These are phyloP conservation scores for Lactuca saligna DNA, from an alignment of 129 eudicot species.

Conservation along the genomic window DNA sequence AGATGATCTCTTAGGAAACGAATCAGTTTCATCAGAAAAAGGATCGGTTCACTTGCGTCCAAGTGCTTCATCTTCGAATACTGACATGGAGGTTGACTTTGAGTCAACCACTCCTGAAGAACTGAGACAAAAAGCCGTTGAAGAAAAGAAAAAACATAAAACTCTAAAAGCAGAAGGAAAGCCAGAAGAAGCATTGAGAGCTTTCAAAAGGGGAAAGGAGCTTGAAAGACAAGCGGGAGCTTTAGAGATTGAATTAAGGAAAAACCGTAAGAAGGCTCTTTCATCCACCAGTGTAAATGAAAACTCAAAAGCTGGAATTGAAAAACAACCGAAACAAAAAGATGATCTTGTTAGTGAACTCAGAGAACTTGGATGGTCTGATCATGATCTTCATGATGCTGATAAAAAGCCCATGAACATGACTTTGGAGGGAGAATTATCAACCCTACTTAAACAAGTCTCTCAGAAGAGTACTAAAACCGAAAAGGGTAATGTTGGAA, in stretches of 20 bases:
- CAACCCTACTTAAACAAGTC: slow-evolving; percentile 57
- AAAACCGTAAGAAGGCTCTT: slow-evolving; percentile 59
- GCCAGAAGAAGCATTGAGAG: slow-evolving; percentile 82
- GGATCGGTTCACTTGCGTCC: slow-evolving; percentile 27
- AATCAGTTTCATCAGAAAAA: slow-evolving; percentile 29
- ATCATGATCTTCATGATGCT: slow-evolving; percentile 61
- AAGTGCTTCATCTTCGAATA: slow-evolving; percentile 50
- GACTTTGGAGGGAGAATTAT: slow-evolving; percentile 82
- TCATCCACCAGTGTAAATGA: slow-evolving; percentile 42
- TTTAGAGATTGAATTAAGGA: slow-evolving; percentile 68
- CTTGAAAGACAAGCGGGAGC: slow-evolving; percentile 92
- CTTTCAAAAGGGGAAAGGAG: slow-evolving; percentile 87
- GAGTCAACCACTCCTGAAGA: slow-evolving; percentile 73
- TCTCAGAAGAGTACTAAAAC: slow-evolving; percentile 37
- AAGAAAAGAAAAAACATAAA: slow-evolving; percentile 70
- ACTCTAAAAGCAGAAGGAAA: slow-evolving; percentile 76
- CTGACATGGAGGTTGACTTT: slow-evolving; percentile 29
- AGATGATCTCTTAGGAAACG: slow-evolving; percentile 50
- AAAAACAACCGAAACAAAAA: slow-evolving; percentile 41
- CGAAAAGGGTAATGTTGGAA: slow-evolving; percentile 36
- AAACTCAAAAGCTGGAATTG: slow-evolving; percentile 29
- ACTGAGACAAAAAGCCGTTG: slow-evolving; percentile 73
- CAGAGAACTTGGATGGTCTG: slow-evolving; percentile 89
- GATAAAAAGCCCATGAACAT: slow-evolving; percentile 62
- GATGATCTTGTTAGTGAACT: slow-evolving; percentile 79